Evolutionary conservation across 23 red algal genomes (phyloP), one percentile per base, ranked within the genome.

Genomic region (Gracilaria domingensis): DNA sequence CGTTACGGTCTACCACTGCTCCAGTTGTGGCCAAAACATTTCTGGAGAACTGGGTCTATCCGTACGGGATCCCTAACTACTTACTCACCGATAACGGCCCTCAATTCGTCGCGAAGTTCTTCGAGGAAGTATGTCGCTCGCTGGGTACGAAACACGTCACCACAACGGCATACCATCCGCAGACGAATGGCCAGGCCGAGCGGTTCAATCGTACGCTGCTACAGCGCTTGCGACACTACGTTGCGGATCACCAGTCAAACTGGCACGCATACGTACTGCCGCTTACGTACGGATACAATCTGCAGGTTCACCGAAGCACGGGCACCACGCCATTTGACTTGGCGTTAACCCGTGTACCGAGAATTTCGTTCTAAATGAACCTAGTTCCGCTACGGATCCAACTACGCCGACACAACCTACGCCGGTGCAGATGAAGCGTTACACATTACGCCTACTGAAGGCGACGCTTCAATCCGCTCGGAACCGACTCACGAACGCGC

Each of bases 251-350:
- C n/a, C n/a, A n/a, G n/a, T n/a, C n/a, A n/a, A n/a, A n/a, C n/a
- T n/a, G n/a, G n/a, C n/a, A n/a, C n/a, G n/a, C n/a, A n/a, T n/a
- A n/a, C n/a, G n/a, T n/a, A n/a, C n/a, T n/a, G n/a, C n/a, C n/a
- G n/a, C n/a, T n/a, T n/a, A 45, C 42, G 42, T 45, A 45, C 42
- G 71, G 71, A 81, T 81, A 55, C 29, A 81, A 81, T 24, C 53
- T 59, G 4, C 39, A 81, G 53, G 40, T 81, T 45, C 77, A 81
- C 53, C 7, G 48, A 4, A 35, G 45, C 40, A 87, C 33, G n/a
- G 38, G 65, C 23, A 71, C 34, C 14, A 87, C 48, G 14, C 83
- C 65, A 16, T 71, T 73, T 56, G 83, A 87, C 20, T 74, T 72
- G 23, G 21, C 39, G 44, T 55, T 70, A 21, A 87, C 24, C 39